These are phyloP conservation scores for Ceratocystis harringtonii DNA, from an alignment of 2,329 filamentous ascomycete genomes.

Conservation along the genomic window DNA sequence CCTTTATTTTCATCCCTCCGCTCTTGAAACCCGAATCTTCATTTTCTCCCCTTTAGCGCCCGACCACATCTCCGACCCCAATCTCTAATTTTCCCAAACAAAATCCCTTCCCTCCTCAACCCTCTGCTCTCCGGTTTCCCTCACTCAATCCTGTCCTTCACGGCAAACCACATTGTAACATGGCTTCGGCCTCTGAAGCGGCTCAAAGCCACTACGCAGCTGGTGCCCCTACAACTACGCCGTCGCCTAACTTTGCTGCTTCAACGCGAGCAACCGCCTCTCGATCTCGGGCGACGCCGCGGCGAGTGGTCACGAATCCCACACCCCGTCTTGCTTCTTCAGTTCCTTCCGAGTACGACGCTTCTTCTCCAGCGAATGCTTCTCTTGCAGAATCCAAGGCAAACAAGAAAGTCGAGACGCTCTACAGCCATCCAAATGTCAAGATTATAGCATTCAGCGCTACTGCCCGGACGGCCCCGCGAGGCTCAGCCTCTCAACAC, in stretches of 20 bases:
- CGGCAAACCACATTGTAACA: too few relatives aligned
- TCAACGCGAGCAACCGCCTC: conserved; percentile 14
- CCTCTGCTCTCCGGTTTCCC: too few relatives aligned
- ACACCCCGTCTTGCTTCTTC: conserved; percentile 10
- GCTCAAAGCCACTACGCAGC: conserved; percentile 14
- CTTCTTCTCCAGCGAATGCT: conserved; percentile 6
- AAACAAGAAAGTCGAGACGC: conserved; percentile 40
- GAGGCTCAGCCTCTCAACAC: conserved; percentile 26
- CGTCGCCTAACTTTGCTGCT: conserved; percentile 8
- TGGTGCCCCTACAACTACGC: conserved; percentile 9
- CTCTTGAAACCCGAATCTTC: neutral
- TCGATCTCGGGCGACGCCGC: conserved; percentile 9
- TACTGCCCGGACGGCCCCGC: conserved; percentile 22
- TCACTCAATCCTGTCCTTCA: too few relatives aligned
- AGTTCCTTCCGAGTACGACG: conserved; percentile 9
- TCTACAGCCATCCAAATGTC: conserved; percentile 58
- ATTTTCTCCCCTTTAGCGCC: neutral
- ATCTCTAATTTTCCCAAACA: neutral
- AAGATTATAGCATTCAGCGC: conserved; percentile 48
- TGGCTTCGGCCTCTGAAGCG: conserved; percentile 12
- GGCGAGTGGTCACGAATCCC: conserved; percentile 15
- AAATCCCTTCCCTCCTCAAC: neutral
- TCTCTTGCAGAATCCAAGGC: conserved; percentile 11
- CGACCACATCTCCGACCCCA: neutral
- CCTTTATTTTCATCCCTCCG: neutral